Conservation (phyloP, 345 rosid species). For the Physaria fendleri region DNA sequence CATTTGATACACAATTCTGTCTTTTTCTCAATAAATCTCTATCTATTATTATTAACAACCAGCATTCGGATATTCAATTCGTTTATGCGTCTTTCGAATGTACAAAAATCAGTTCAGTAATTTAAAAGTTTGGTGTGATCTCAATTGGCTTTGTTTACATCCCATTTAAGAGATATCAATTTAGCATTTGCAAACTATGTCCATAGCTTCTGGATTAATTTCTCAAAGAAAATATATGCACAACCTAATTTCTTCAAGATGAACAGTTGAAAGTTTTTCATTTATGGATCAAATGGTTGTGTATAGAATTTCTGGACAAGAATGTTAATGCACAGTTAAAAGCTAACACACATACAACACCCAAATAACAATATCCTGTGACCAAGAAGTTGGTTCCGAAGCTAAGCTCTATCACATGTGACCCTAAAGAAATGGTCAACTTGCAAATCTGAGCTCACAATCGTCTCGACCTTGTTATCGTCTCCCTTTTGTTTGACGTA, state of each 20-base stretch:
- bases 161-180: no score
- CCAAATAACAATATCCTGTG: slow-evolving; percentile 3
- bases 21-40: slow-evolving; percentile 22
- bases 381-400: slow-evolving; percentile 7
- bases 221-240: no score
- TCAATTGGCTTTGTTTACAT: no score
- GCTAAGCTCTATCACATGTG: not conserved
- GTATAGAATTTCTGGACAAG: slow-evolving; percentile 7
- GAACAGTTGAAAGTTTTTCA: not conserved
- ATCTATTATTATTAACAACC: no score
- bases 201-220: no score
- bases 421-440: not conserved
- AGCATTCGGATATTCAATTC: no score
- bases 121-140: no score
- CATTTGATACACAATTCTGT: slow-evolving; percentile 15
- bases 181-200: no score
- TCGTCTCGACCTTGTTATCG: slow-evolving; percentile 22
- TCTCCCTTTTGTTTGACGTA: slow-evolving; percentile 34
- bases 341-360: slow-evolving; percentile 6
- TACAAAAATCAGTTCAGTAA: no score
- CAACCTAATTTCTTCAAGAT: no score
- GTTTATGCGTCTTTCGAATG: no score
- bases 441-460: slow-evolving; percentile 33
- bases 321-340: slow-evolving; percentile 9
- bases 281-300: not conserved